A percentile compares a stretch with the other conserved stretches of the same genome.
Evolutionary conservation across 2,329 filamentous ascomycete genomes (phyloP).

Genomic region (Talaromyces sp.): DNA sequence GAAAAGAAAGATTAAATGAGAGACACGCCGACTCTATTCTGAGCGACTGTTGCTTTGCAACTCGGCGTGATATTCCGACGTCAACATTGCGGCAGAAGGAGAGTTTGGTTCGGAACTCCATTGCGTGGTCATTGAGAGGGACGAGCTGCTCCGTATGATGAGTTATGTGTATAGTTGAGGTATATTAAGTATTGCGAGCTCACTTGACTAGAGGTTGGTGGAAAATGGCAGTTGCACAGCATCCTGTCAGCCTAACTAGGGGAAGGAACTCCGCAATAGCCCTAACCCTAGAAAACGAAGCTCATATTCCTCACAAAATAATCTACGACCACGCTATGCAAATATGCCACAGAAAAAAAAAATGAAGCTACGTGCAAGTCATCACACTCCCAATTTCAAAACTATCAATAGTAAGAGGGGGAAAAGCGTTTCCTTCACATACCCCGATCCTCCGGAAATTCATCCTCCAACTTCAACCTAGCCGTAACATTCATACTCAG

Average conservation of each 20-base stretch:
- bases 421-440: slow-evolving; percentile 25
- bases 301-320: neutral
- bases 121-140: slow-evolving; percentile 9
- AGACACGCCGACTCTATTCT: neutral
- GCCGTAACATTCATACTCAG: slow-evolving; percentile 99
- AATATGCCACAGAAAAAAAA: slow-evolving; percentile 6
- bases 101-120: slow-evolving; percentile 4
- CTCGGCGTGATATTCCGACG: slow-evolving; percentile 10
- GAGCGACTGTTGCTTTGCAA: neutral
- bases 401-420: neutral
- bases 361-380: neutral
- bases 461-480: slow-evolving; percentile 81
- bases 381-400: neutral
- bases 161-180: neutral
- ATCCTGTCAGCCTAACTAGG: too few relatives aligned
- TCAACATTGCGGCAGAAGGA: slow-evolving; percentile 11
- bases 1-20: neutral
- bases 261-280: neutral
- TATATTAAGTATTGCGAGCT: neutral
- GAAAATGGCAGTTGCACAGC: neutral
- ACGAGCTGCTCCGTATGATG: neutral
- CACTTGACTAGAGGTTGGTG: neutral
- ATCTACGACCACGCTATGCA: slow-evolving; percentile 14
- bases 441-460: slow-evolving; percentile 63
- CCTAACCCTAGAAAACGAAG: neutral